Evolutionary conservation across 2,329 filamentous ascomycete genomes (phyloP), one percentile per base, ranked within the genome.

Genomic region (Fusarium heterosporum): DNA sequence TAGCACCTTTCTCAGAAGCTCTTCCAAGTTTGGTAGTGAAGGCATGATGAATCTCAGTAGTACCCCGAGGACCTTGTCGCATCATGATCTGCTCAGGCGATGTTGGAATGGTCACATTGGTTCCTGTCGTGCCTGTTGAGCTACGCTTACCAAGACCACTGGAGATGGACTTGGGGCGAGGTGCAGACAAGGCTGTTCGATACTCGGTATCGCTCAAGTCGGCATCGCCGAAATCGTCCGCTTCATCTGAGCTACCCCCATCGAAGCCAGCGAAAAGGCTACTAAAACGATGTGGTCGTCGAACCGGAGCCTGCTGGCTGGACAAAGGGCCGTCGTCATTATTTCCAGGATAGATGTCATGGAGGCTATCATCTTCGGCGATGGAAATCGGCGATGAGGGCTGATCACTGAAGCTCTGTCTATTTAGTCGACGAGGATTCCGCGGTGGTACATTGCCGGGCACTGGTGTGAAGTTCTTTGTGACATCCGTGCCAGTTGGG

Each of bases 251-350:
- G 72, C 88, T 93, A 42, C 83, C 84, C 13, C 87, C 87, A 45
- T 95, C 92, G 69, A 96, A 96, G 0, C 92, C 92, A 30, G 92
- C 91, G 77, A 96, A 96, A n/a, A 96, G 81, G 74, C 92, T 96
- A 78, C 91, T 95, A 47, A 92, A 89, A 55, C 92, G 85, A 73
- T 91, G 89, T 1, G 92, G 91, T 16, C 90, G 86, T 61, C 89
- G 86, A 74, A 91, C 83, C 3, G 88, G 85, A 3, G 84, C 83
- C 52, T 83, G 85, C 14, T 87, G 83, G 55, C 78, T 80, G 2
- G 89, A 88, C 39, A 93, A 79, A 3, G 91, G 90, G 0, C 91
- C 91, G 72, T 94, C 90, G 71, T 96, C 92, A 71, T 94, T 93
- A 75, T 93, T 93, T 0, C 90, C 90, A 3, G 90, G 90, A 74